phyloP scores from a whole-genome alignment of 352 stramenopile species.

The Peronospora belbahrii region DNA sequence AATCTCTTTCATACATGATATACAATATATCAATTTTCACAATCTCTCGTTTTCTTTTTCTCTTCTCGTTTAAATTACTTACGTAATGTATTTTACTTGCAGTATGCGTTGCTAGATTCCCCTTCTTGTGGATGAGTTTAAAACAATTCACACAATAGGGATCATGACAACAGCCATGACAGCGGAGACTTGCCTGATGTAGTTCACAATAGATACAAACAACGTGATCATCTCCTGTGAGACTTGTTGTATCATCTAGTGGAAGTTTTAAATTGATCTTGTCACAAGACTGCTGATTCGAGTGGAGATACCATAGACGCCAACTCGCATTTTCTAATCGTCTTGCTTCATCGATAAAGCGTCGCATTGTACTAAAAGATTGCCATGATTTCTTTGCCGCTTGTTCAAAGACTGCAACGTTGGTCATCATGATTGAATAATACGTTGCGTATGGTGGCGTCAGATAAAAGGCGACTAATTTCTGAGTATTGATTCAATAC shows the following conservation, averaged over 20 bases:
- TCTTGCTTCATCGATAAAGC: conserved; percentile 73
- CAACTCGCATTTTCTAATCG: conserved; percentile 81
- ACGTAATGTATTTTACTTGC: conserved; percentile 53
- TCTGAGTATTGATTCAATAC: too few relatives aligned
- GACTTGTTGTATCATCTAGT: conserved; percentile 12
- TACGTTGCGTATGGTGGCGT: too few relatives aligned
- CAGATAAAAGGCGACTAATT: too few relatives aligned
- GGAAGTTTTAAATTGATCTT: too few relatives aligned
- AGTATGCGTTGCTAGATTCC: conserved; percentile 72
- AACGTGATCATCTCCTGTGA: conserved; percentile 3
- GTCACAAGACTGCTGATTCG: too few relatives aligned
- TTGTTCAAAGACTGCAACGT: conserved; percentile 50
- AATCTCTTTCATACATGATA: too few relatives aligned
- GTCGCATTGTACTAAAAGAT: conserved; percentile 82
- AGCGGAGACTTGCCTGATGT: conserved; percentile 57
- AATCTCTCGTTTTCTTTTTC: neutral
- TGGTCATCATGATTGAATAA: conserved; percentile 36
- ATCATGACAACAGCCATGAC: conserved; percentile 81
- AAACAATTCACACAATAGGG: conserved; percentile 83
- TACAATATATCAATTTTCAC: too few relatives aligned
- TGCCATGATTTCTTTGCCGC: conserved; percentile 81
- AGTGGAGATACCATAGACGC: conserved; percentile 76
- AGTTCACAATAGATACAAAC: conserved; percentile 78
- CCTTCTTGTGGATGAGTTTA: conserved; percentile 84
- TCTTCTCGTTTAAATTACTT: too few relatives aligned